phyloP scores from a whole-genome alignment of 345 rosid genomes.

The Citrus cavaleriei region DNA sequence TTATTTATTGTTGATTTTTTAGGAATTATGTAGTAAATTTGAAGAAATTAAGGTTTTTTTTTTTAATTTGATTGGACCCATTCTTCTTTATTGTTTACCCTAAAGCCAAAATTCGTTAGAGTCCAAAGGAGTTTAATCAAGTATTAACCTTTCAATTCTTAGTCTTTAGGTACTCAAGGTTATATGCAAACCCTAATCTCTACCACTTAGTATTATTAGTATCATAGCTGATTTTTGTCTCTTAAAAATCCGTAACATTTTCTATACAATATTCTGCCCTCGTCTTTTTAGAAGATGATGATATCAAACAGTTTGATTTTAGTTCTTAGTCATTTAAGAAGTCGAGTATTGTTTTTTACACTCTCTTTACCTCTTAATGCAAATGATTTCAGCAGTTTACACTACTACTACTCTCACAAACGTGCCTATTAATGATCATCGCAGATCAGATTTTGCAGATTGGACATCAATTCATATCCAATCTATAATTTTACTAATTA shows the following conservation, averaged over 20 bases:
- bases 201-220: neutral
- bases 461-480: too few relatives aligned
- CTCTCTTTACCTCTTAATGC: neutral
- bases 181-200: neutral
- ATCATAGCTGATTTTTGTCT: neutral
- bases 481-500: too few relatives aligned
- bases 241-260: neutral
- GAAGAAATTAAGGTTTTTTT: neutral
- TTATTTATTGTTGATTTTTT: neutral
- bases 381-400: neutral
- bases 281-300: neutral
- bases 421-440: neutral
- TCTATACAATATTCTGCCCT: neutral
- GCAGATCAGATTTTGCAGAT: fast-evolving
- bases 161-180: neutral
- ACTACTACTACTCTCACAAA: neutral
- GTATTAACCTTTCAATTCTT: neutral
- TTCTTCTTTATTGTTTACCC: neutral
- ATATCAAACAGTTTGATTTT: neutral
- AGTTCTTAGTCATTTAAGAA: neutral
- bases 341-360: neutral
- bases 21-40: neutral
- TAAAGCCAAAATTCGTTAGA: neutral
- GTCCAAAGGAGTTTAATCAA: neutral
- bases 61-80: neutral